Evolutionary conservation across 371 early-diverging fungal genomes (phyloP).

Genomic region (Circinella umbellata): DNA sequence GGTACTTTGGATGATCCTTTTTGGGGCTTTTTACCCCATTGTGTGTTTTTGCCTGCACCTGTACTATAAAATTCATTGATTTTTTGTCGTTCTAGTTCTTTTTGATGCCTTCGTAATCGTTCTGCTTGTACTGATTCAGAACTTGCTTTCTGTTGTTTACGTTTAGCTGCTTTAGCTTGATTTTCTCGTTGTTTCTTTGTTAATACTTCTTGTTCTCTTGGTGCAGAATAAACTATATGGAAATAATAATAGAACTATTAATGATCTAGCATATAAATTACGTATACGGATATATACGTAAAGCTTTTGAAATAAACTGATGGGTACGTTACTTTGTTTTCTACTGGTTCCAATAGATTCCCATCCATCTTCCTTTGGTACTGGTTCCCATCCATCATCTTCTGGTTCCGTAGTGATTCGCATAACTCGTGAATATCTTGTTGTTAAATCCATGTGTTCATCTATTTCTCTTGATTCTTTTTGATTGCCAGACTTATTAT

Average conservation of each 20-base stretch:
- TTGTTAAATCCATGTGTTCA: constrained; percentile 47
- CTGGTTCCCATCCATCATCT: constrained; percentile 34
- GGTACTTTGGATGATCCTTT: constrained; percentile 32
- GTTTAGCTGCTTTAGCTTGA: constrained; percentile 41
- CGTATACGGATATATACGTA: too few species aligned
- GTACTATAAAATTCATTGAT: constrained; percentile 48
- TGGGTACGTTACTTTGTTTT: constrained; percentile 21
- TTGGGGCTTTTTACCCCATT: constrained; percentile 32
- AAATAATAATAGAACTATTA: too few species aligned
- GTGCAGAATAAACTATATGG: constrained; percentile 1
- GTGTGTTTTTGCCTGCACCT: constrained; percentile 46
- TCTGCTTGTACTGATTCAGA: constrained; percentile 50
- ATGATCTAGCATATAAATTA: too few species aligned
- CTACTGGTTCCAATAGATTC: constrained; percentile 12
- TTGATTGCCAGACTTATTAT: background rate
- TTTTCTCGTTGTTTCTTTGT: constrained; percentile 65
- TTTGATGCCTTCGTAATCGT: constrained; percentile 55
- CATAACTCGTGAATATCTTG: constrained; percentile 45
- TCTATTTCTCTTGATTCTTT: constrained; percentile 34
- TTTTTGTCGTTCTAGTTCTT: constrained; percentile 37
- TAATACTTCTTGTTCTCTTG: constrained; percentile 26
- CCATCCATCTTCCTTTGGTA: constrained; percentile 44
- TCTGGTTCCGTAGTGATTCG: constrained; percentile 43
- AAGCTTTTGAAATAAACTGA: too few species aligned
- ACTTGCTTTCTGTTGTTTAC: constrained; percentile 47